Evolutionary conservation across 352 stramenopile species (phyloP).

Genomic region (Phytophthora sansomeana): DNA sequence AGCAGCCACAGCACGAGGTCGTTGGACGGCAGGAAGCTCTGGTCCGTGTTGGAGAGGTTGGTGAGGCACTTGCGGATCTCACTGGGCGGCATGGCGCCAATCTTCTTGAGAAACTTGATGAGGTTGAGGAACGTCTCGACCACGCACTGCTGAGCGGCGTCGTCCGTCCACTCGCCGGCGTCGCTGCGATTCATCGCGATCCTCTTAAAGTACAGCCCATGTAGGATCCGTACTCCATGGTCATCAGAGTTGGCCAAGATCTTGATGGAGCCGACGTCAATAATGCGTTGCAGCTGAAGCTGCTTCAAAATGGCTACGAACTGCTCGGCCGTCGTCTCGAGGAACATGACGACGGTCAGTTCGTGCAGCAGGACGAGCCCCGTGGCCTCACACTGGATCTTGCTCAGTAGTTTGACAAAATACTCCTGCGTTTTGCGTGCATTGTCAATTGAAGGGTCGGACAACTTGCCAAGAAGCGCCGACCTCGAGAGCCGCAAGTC

Average conservation of each 20-base stretch:
- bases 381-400: constrained; percentile 63
- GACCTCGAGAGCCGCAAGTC: constrained; percentile 57
- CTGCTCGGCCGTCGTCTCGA: constrained; percentile 68
- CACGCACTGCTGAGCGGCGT: constrained; percentile 47
- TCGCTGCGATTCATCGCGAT: constrained; percentile 46
- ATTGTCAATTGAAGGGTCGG: constrained; percentile 53
- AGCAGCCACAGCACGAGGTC: constrained; percentile 67
- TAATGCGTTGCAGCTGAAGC: constrained; percentile 44
- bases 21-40: constrained; percentile 63
- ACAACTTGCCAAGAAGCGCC: constrained; percentile 49
- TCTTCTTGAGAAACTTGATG: constrained; percentile 70
- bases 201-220: constrained; percentile 78
- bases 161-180: constrained; percentile 51
- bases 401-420: constrained; percentile 64
- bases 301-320: constrained; percentile 58
- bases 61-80: constrained; percentile 70
- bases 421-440: constrained; percentile 68
- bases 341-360: constrained; percentile 55
- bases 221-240: constrained; percentile 53
- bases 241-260: constrained; percentile 74
- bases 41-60: constrained; percentile 70
- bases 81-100: constrained; percentile 53
- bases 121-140: constrained; percentile 64
- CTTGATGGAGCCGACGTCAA: constrained; percentile 54
- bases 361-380: constrained; percentile 68